Evolutionary conservation across 495 filamentous ascomycete species (phyloP), one percentile per base, ranked within the genome.

Genomic region (Aspergillus nidulans): DNA sequence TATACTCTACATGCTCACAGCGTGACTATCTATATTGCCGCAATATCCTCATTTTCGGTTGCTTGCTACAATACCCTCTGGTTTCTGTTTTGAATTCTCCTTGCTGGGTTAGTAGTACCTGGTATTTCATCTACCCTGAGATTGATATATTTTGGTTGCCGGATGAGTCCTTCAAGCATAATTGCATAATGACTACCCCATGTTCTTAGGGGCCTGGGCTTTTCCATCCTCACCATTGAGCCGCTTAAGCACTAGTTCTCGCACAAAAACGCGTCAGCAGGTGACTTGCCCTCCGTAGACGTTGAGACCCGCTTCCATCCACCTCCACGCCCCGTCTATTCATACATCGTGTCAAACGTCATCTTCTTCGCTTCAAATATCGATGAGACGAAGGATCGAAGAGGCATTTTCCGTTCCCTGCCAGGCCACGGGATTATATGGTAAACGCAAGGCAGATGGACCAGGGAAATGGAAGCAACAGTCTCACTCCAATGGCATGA

Each of bases 401-500:
- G 36, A 20, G 2, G 36, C 47, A 9, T 55, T 52, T 7, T 25
- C 42, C 36, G 16, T 40, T 3, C 19, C 52, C 12, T 34, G 43
- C 34, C 50, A 49, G 25, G 25, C 13, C 7, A 1, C 32, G 18
- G 36, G 30, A 0, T 2, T 25, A 12, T 52, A 30, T 15, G 20
- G n/a, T 13, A 57, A 52, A 24, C 51, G 52, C 44, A 52, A 23
- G 12, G 53, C 16, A 19, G 44, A 36, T 13, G 20, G 42, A 13
- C 30, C 9, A 28, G 26, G 26, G 9, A 6, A 34, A 10, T 28
- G 30, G 4, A 34, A 51, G 3, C 30, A 32, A 18, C 55, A 47
- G 0, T 34, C 32, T 16, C 55, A 41, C 36, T 42, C 46, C 16
- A 57, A 36, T 13, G 53, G 47, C 9, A 12, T 60, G 28, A 64